Evolutionary conservation across 306 rosid species (phyloP), one percentile per base, ranked within the genome.

Genomic region (Mucuna pruriens): DNA sequence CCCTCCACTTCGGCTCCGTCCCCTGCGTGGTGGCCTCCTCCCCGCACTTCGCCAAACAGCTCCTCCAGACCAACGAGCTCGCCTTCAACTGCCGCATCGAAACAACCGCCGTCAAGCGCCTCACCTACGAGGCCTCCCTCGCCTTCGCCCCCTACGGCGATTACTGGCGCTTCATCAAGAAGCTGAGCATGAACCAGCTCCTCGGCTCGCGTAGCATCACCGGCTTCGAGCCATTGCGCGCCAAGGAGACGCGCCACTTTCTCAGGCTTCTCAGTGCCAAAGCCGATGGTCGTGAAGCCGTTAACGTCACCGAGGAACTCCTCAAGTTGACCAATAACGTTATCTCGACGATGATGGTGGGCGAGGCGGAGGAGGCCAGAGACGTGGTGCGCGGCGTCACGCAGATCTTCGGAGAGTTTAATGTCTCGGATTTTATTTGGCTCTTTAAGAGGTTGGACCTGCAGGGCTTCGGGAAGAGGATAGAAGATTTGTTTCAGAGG

Each of bases 131-230:
- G 0, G 36, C 80, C 2, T 75, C 88, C 0, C 33, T 86, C 0
- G 86, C 88, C 5, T 86, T 86, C 16, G 80, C 84, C 0, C 90
- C 90, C 22, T 71, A 70, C 4, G 88, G 85, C 2, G 76, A 73
- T 0, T 84, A 82, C 31, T 84, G 83, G 83, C 75, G 75, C 52
- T 84, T 84, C 75, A 79, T 82, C 46, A 82, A 23, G 74, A 87
- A 75, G 78, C 72, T 84, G 4, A 78, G 67, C 77, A 38, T 44
- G 57, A 79, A 42, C 8, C 71, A 86, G 55, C 85, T 78, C 1
- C 44, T 88, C 0, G 75, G 88, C 10, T 22, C 51, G 4, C 84
- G 84, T 0, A 31, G 52, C 20, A 13, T 84, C 17, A 11, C 31
- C 45, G 7, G 2, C 10, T 86, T 82, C 25, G 64, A 15, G 0